Evolutionary conservation across 108 stramenopile species (phyloP), one percentile per base, ranked within the genome.

Genomic region (Nitzschia sp.): DNA sequence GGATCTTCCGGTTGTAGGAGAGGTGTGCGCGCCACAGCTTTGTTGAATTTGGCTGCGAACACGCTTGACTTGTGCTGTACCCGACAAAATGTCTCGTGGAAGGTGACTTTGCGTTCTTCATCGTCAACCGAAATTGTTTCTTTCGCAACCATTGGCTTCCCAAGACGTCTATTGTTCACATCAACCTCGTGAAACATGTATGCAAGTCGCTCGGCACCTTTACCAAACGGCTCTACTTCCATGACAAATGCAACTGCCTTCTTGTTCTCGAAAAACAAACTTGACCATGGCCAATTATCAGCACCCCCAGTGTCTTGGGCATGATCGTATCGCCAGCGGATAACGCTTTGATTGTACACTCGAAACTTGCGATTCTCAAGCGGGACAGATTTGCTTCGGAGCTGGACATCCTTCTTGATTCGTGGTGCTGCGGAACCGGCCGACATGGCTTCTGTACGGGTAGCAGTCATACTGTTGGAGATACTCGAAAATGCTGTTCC

Each of bases 81-180:
- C 51, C 77, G 54, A 56, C 66, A 68, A 62, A 80, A 85, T 55
- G 36, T 60, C 57, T 65, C 60, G 30, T 85, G 84, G 54, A 85
- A 85, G 0, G 38, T 51, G 2, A 68, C 33, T 4, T 79, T 62
- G 23, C 77, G 70, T 11, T 34, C 49, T 0, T 74, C 66, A 15
- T 66, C 62, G 36, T 81, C 72, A 0, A 61, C 59, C 8, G 58
- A 38, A 21, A 71, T 70, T 0, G 70, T 85, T 59, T 85, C 84
- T 56, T 85, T 85, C 0, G 78, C 84, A 61, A 85, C 59, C 84
- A 85, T 76, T 11, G 71, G 48, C 33, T 46, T 48, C 35, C 79
- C 74, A 0, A 77, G 62, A 28, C 78, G 73, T 42, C 70, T 72
- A 42, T 54, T 54, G 21, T 19, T 23, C 30, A 4, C 58, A 48